Evolutionary conservation across 2,329 filamentous ascomycete species (phyloP).

Genomic region (Botrytis tulipae): DNA sequence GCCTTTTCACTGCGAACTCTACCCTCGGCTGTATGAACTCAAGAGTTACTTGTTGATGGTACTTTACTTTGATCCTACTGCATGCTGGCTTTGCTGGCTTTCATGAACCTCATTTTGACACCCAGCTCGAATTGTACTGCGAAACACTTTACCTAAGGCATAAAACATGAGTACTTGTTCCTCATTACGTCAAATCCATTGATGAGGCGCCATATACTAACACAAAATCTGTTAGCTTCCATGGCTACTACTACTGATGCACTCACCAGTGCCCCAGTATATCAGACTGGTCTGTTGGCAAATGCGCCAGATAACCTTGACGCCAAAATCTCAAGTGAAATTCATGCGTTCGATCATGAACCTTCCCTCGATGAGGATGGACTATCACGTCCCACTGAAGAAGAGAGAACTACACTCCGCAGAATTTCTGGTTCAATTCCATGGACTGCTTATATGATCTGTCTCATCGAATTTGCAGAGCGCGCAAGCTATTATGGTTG

Average conservation of each 20-base stretch:
- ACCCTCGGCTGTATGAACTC: background rate
- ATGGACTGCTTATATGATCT: constrained; percentile 66
- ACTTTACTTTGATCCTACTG: background rate
- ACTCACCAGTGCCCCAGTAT: constrained; percentile 8
- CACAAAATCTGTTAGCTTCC: background rate
- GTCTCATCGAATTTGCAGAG: constrained; percentile 72
- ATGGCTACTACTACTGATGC: constrained; percentile 14
- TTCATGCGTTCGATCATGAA: constrained; percentile 2
- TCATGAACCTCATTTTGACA: background rate
- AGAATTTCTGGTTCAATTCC: constrained; percentile 64
- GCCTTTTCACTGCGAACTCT: background rate
- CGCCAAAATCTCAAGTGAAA: constrained; percentile 13
- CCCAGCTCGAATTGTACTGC: background rate
- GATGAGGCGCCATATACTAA: background rate
- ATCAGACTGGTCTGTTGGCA: constrained; percentile 8
- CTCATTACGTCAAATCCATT: background rate
- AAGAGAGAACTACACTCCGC: constrained; percentile 59
- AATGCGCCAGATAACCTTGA: constrained; percentile 14
- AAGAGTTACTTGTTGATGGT: background rate
- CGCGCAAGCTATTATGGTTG: constrained; percentile 77
- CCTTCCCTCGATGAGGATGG: constrained; percentile 17
- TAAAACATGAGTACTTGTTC: background rate
- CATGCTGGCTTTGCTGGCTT: background rate
- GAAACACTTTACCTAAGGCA: background rate
- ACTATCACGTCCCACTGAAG: constrained; percentile 46